phyloP scores from a whole-genome alignment of 1,284 basidiomycete species.

The Cutaneotrichosporon cavernicola region DNA sequence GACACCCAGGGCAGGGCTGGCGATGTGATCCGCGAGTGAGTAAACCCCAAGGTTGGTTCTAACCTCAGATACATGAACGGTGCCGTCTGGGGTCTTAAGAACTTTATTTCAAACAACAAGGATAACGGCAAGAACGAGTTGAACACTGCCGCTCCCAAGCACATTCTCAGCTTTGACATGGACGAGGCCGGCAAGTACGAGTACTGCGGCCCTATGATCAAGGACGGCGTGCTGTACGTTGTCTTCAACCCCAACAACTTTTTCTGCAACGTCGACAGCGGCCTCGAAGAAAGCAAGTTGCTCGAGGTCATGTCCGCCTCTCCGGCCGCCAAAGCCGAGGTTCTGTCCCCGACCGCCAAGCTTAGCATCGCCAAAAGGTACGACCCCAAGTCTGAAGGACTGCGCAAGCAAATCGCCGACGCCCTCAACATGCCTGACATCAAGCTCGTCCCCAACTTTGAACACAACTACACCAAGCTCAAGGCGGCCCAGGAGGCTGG shows the following conservation, averaged over 20 bases:
- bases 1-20: neutral
- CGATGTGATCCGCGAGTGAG: slow-evolving; percentile 8
- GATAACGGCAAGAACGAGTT: neutral
- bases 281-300: neutral
- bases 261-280: slow-evolving; percentile 6
- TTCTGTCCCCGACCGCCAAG: neutral
- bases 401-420: neutral
- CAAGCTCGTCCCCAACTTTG: slow-evolving; percentile 14
- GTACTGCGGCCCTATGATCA: slow-evolving; percentile 14
- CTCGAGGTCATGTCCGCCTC: neutral
- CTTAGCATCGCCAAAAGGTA: slow-evolving; percentile 1
- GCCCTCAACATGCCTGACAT: slow-evolving; percentile 6
- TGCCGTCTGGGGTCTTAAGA: neutral
- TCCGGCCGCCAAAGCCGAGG: neutral
- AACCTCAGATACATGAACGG: slow-evolving; percentile 8
- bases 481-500: neutral
- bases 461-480: neutral
- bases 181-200: slow-evolving; percentile 9
- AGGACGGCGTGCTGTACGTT: slow-evolving; percentile 12
- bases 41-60: neutral
- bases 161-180: slow-evolving; percentile 6
- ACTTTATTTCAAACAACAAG: neutral
- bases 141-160: neutral
- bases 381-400: neutral
- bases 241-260: slow-evolving; percentile 8